Evolutionary conservation across 2,329 filamentous ascomycete genomes (phyloP).

Genomic region (Teratosphaeria destructans): DNA sequence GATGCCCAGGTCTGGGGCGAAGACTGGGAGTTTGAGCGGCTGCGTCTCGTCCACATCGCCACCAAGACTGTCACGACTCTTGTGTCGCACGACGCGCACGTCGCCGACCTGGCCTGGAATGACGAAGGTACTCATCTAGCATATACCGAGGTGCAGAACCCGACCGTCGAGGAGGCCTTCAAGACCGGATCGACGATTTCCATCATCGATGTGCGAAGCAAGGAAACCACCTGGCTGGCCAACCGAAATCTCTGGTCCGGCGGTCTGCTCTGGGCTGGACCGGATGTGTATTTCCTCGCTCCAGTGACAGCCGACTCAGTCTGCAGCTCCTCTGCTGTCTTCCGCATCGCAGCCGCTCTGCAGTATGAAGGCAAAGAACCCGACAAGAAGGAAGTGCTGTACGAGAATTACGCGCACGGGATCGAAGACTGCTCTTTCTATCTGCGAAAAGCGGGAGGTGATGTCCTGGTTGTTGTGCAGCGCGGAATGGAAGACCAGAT

Average conservation of each 20-base stretch:
- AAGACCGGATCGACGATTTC: slow-evolving; percentile 13
- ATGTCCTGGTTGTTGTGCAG: slow-evolving; percentile 11
- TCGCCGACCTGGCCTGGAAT: slow-evolving; percentile 22
- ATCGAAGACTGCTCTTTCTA: slow-evolving; percentile 8
- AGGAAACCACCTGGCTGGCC: slow-evolving; percentile 1
- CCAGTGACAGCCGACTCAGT: slow-evolving; percentile 1
- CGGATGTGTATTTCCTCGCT: slow-evolving; percentile 10
- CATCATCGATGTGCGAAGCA: slow-evolving; percentile 4
- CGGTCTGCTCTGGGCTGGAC: slow-evolving; percentile 8
- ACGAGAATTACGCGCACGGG: slow-evolving; percentile 9
- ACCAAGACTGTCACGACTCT: slow-evolving; percentile 16
- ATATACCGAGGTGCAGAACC: slow-evolving; percentile 11
- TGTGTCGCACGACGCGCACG: slow-evolving; percentile 13
- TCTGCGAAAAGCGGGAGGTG: slow-evolving; percentile 6
- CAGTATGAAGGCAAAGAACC: neutral
- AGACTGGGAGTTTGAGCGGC: slow-evolving; percentile 24
- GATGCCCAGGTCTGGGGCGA: slow-evolving; percentile 29
- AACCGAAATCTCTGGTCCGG: neutral
- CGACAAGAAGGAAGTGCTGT: neutral
- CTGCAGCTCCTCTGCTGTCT: slow-evolving; percentile 1
- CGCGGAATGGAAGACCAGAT: slow-evolving; percentile 16
- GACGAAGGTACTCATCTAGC: slow-evolving; percentile 18
- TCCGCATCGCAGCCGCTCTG: neutral
- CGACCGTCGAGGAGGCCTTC: slow-evolving; percentile 19
- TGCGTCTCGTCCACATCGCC: slow-evolving; percentile 24